These are phyloP conservation scores for Lentinula edodes DNA, from an alignment of 768 basidiomycete genomes.

Conservation along the genomic window DNA sequence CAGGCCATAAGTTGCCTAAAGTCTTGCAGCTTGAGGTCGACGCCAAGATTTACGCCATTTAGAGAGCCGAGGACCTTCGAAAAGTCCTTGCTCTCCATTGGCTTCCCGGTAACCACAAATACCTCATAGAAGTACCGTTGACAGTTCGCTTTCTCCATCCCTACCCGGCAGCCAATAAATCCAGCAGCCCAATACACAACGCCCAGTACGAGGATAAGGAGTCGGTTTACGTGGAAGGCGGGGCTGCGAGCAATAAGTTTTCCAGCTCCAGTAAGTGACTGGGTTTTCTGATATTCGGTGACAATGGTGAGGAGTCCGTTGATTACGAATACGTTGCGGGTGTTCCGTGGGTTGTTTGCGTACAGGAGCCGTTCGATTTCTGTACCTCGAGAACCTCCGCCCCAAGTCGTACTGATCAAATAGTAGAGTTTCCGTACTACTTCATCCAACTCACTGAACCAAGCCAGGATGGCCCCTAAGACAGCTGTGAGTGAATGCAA, in stretches of 20 bases:
- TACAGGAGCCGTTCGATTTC: slow-evolving; percentile 12
- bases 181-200: background rate
- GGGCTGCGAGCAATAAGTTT: background rate
- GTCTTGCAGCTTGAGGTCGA: background rate
- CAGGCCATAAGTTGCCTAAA: background rate
- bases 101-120: background rate
- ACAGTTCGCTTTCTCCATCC: background rate
- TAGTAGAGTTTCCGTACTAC: no score
- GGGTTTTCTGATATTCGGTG: slow-evolving; percentile 12
- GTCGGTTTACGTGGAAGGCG: background rate
- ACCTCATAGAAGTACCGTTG: background rate
- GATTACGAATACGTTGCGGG: slow-evolving; percentile 8
- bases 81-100: background rate
- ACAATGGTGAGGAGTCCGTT: slow-evolving; percentile 8
- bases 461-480: no score
- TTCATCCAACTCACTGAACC: no score
- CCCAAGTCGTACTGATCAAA: slow-evolving; percentile 2
- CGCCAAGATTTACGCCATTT: background rate
- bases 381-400: slow-evolving; percentile 10
- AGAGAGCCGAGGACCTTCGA: background rate
- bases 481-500: no score
- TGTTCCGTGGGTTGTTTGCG: background rate
- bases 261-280: slow-evolving; percentile 9
- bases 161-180: background rate
- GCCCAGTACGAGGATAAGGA: background rate